Evolutionary conservation across 495 filamentous ascomycete species (phyloP).

Genomic region (Podospora tetraspora): DNA sequence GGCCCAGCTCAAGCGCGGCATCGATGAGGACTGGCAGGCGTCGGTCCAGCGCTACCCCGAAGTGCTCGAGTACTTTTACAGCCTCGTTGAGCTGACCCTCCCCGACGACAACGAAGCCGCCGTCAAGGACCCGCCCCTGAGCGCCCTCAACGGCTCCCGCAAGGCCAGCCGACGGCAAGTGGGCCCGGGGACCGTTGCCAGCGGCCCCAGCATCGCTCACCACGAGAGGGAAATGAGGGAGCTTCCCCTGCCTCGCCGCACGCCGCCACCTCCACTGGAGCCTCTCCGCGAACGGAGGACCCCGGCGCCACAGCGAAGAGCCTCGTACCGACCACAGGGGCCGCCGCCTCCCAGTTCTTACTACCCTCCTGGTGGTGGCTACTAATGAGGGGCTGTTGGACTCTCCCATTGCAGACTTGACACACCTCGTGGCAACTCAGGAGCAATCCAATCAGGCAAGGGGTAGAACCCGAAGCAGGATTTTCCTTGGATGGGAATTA

Average conservation of each 20-base stretch:
- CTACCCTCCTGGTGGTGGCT: constrained; percentile 17
- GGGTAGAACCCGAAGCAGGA: background rate
- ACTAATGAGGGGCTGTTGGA: constrained; percentile 7
- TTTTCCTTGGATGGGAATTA: background rate
- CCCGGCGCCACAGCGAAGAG: constrained; percentile 27
- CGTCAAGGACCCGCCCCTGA: constrained; percentile 52
- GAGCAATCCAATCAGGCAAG: background rate
- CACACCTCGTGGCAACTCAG: background rate
- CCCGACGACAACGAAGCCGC: constrained; percentile 50
- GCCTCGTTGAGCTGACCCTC: constrained; percentile 55
- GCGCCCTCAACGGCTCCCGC: constrained; percentile 44
- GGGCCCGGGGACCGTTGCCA: constrained; percentile 27
- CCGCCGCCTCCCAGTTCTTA: constrained; percentile 19
- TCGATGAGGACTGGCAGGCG: constrained; percentile 68
- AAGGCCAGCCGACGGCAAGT: constrained; percentile 31
- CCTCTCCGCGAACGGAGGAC: constrained; percentile 31
- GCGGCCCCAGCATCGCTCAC: constrained; percentile 27
- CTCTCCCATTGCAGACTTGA: background rate
- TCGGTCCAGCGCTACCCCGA: constrained; percentile 67
- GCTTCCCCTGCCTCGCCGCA: constrained; percentile 24
- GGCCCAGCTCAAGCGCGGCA: constrained; percentile 56
- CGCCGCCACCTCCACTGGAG: constrained; percentile 29
- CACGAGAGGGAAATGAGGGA: constrained; percentile 26
- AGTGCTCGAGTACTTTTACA: constrained; percentile 68
- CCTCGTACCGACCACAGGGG: constrained; percentile 21